Evolutionary conservation across 129 eudicot genomes (phyloP), one percentile per base, ranked within the genome.

Genomic region (Helichrysum umbraculigerum): DNA sequence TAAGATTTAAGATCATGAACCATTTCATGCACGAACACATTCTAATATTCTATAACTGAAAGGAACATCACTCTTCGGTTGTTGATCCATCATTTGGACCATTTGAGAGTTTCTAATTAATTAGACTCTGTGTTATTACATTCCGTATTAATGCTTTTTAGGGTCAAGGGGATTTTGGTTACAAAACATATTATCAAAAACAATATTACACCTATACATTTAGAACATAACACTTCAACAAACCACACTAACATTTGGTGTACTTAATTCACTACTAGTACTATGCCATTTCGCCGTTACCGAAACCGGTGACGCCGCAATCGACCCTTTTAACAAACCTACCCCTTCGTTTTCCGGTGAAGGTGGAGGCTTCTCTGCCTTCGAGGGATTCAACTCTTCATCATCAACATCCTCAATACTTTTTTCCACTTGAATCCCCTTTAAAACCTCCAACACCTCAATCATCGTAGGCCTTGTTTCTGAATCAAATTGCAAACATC

Each of bases 381-480:
- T 77, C 14, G 10, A 7, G 4, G 19, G 7, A 35, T 56, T 62
- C 29, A 67, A 32, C 72, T 69, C 81, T 29, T 35, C 59, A 52
- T 51, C 66, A 15, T 56, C 57, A 17, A n/a, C 66, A 41, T 41
- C 47, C 14, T 41, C 47, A 2, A 41, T 41, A 77, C 41, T 73
- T 42, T 77, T 74, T 35, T 63, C 72, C 17, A 67, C 78, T 76
- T 84, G 84, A 56, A 93, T 84, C 7, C 82, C 88, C 86, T 77
- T 73, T 76, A 94, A 63, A 72, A 76, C 60, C 21, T 68, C 90
- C 83, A 83, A 66, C 17, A 89, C 96, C 82, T 88, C 98, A 62
- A 60, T 81, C 98, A 91, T 94, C 3, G 96, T 39, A 19, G 98
- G 97, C 85, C 98, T 87, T 76, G 88, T 68, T 29, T 91, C 93